phyloP scores from a whole-genome alignment of 805 yeast genomes.

The Starmerella etchellsii region DNA sequence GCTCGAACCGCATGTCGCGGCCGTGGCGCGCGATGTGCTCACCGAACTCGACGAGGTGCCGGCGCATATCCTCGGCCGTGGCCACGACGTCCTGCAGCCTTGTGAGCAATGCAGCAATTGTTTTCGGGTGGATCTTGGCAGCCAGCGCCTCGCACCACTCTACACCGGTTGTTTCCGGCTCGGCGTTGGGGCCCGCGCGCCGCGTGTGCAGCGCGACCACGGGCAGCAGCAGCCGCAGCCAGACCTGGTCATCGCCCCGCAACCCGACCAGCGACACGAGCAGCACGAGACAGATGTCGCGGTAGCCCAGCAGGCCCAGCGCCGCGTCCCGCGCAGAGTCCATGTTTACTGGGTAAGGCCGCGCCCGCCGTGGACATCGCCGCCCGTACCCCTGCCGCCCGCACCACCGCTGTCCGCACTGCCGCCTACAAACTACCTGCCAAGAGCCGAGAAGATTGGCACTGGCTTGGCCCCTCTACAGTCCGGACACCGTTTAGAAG shows the following conservation, averaged over 20 bases:
- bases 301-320: background rate
- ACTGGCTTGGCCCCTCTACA: too few relatives aligned
- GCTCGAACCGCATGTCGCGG: background rate
- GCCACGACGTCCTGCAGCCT: background rate
- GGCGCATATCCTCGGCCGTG: background rate
- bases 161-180: background rate
- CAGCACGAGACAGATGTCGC: conserved; percentile 1
- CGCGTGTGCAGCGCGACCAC: background rate
- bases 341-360: too few relatives aligned
- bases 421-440: too few relatives aligned
- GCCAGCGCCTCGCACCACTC: background rate
- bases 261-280: background rate
- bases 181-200: background rate
- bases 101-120: background rate
- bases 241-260: background rate
- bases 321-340: background rate
- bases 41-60: background rate
- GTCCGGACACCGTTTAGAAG: too few relatives aligned
- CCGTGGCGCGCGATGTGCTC: background rate
- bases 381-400: too few relatives aligned
- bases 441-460: too few relatives aligned
- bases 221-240: background rate
- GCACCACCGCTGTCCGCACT: too few relatives aligned
- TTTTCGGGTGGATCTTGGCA: background rate
- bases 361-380: too few relatives aligned